phyloP scores from a whole-genome alignment of 73 alveolate species.

The Paramecium caudatum region DNA sequence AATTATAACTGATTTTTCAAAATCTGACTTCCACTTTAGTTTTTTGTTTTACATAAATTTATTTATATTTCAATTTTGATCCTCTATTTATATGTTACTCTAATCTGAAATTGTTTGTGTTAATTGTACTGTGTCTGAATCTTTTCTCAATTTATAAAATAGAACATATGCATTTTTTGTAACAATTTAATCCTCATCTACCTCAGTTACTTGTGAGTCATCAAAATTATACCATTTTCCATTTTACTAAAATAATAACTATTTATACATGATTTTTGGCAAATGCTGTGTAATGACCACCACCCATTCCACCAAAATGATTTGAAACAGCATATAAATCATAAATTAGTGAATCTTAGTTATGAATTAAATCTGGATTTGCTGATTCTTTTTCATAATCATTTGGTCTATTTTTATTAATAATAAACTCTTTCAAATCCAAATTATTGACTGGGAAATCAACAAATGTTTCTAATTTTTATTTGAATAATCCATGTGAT shows the following conservation, averaged over 20 bases:
- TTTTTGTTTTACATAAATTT: slow-evolving; percentile 77
- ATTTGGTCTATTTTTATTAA: slow-evolving; percentile 69
- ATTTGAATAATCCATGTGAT: slow-evolving; percentile 72
- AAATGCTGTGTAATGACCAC: slow-evolving; percentile 89
- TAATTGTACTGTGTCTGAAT: too few species aligned
- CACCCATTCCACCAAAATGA: slow-evolving; percentile 84
- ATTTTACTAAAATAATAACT: slow-evolving; percentile 9
- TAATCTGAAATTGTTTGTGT: too few species aligned
- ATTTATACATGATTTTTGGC: slow-evolving; percentile 78
- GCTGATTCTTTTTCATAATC: slow-evolving; percentile 65
- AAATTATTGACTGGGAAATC: slow-evolving; percentile 81
- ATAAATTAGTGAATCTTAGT: slow-evolving; percentile 61
- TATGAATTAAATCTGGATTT: not conserved
- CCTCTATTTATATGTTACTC: too few species aligned
- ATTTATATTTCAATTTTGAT: too few species aligned
- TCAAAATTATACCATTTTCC: slow-evolving; percentile 44
- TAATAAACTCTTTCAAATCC: slow-evolving; percentile 76
- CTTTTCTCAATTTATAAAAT: too few species aligned
- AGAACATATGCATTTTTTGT: slow-evolving; percentile 38
- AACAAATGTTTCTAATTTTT: slow-evolving; percentile 83
- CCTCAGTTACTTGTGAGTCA: slow-evolving; percentile 32
- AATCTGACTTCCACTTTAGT: slow-evolving; percentile 96
- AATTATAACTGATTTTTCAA: slow-evolving; percentile 93
- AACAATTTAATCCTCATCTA: slow-evolving; percentile 50
- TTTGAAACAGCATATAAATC: slow-evolving; percentile 85